Conservation (phyloP, 2,329 filamentous ascomycete species). For the Fusarium kyushuense region DNA sequence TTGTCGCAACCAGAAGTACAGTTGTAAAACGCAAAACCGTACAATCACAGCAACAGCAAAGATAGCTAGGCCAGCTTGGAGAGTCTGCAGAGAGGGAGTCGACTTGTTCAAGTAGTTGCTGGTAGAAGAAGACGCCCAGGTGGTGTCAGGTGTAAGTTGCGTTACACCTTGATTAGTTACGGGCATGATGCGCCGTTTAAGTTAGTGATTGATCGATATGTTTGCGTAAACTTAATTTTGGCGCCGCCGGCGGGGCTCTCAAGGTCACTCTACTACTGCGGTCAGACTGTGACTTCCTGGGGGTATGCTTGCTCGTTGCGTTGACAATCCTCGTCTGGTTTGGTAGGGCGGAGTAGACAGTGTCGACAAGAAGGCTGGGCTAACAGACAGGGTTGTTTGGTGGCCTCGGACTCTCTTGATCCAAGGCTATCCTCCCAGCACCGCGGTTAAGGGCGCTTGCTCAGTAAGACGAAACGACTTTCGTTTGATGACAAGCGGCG, state of each 20-base stretch:
- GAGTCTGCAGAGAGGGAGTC: constrained; percentile 47
- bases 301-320: constrained; percentile 48
- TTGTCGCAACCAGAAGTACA: constrained; percentile 48
- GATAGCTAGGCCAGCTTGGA: constrained; percentile 50
- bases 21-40: constrained; percentile 47
- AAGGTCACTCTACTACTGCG: constrained; percentile 52
- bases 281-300: constrained; percentile 52
- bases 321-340: constrained; percentile 47
- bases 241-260: constrained; percentile 50
- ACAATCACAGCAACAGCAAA: constrained; percentile 54
- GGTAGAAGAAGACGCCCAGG: constrained; percentile 39
- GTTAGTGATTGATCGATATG: constrained; percentile 45
- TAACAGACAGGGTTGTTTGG: constrained; percentile 47
- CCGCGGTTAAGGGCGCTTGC: constrained; percentile 32
- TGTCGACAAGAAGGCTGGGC: constrained; percentile 43
- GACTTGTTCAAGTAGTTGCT: constrained; percentile 51
- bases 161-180: constrained; percentile 50
- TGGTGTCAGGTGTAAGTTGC: constrained; percentile 49
- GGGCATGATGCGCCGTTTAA: constrained; percentile 47
- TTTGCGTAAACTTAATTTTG: constrained; percentile 49
- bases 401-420: constrained; percentile 33
- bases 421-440: constrained; percentile 16
- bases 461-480: constrained; percentile 6
- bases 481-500: constrained; percentile 24
- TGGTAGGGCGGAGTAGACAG: constrained; percentile 47